Evolutionary conservation across 805 yeast species (phyloP).

Genomic region (Wickerhamiella lipophila): DNA sequence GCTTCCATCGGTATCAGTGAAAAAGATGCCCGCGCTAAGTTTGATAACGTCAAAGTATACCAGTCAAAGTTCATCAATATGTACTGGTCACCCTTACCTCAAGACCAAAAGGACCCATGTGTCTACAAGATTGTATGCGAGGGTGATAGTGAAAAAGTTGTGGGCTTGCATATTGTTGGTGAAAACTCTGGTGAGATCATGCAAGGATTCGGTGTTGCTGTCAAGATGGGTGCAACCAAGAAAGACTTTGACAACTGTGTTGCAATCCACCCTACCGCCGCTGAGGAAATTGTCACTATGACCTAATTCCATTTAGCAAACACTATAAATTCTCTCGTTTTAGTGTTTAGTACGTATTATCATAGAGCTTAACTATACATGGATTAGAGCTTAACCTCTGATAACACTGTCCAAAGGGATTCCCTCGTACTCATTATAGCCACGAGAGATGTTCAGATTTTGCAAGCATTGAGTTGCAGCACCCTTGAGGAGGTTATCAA

Average conservation of each 20-base stretch:
- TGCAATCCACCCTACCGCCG: constrained; percentile 97
- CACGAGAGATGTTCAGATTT: constrained; percentile 80
- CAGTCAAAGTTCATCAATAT: constrained; percentile 74
- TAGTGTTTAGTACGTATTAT: too few relatives aligned
- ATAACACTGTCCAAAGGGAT: constrained; percentile 45
- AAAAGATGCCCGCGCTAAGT: constrained; percentile 60
- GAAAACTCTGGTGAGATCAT: constrained; percentile 82
- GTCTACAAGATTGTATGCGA: constrained; percentile 69
- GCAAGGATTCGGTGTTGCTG: constrained; percentile 97
- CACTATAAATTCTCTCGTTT: too few relatives aligned
- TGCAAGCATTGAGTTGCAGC: constrained; percentile 98
- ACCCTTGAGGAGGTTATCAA: constrained; percentile 91
- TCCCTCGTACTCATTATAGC: constrained; percentile 89
- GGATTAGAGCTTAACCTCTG: constrained; percentile 1
- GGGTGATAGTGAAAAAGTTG: constrained; percentile 81
- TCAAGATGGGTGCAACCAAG: constrained; percentile 98
- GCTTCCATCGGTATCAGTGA: constrained; percentile 86
- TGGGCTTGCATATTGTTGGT: constrained; percentile 90
- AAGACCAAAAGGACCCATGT: constrained; percentile 65
- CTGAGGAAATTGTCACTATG: constrained; percentile 93
- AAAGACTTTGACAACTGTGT: constrained; percentile 89
- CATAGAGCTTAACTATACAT: too few relatives aligned
- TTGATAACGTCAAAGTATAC: constrained; percentile 68
- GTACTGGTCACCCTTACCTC: constrained; percentile 77
- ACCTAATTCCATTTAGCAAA: constrained; percentile 24